Percentiles rank a stretch among this genome's conserved stretches.
Evolutionary conservation across 2,329 filamentous ascomycete species (phyloP).

Genomic region (Sordariomycetes sp.): DNA sequence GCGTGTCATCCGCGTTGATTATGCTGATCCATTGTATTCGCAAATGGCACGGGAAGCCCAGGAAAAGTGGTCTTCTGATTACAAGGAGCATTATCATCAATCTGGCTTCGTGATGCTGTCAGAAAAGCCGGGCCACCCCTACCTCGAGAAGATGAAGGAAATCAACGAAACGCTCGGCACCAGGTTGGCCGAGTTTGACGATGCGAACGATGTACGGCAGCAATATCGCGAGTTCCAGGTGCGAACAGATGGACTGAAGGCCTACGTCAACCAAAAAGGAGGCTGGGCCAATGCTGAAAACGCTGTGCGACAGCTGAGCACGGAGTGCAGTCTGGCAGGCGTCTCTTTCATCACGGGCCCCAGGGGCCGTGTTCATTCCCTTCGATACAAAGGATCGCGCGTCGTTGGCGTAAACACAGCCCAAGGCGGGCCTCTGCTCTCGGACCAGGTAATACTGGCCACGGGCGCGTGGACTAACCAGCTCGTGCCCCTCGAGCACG

Average conservation of each 20-base stretch:
- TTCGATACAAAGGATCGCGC: slow-evolving; percentile 8
- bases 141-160: slow-evolving; percentile 10
- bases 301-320: slow-evolving; percentile 14
- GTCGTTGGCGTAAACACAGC: slow-evolving; percentile 16
- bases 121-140: slow-evolving; percentile 8
- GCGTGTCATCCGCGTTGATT: slow-evolving; percentile 42
- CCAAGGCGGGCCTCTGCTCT: slow-evolving; percentile 33
- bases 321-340: slow-evolving; percentile 15
- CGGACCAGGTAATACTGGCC: slow-evolving; percentile 54
- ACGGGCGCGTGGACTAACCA: slow-evolving; percentile 57
- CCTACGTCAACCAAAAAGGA: slow-evolving; percentile 16
- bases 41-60: slow-evolving; percentile 36
- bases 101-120: slow-evolving; percentile 21
- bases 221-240: slow-evolving; percentile 12
- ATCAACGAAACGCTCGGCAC: slow-evolving; percentile 9
- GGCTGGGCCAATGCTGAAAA: slow-evolving; percentile 22
- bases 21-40: slow-evolving; percentile 54
- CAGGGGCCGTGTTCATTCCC: slow-evolving; percentile 15
- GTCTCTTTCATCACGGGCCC: slow-evolving; percentile 20
- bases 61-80: slow-evolving; percentile 15
- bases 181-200: slow-evolving; percentile 12
- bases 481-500: slow-evolving; percentile 48
- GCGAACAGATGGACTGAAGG: slow-evolving; percentile 11
- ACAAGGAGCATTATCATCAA: slow-evolving; percentile 17
- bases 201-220: slow-evolving; percentile 10